These are phyloP conservation scores for Malassezia vespertilionis DNA, from an alignment of 1,284 basidiomycete species.

Conservation along the genomic window DNA sequence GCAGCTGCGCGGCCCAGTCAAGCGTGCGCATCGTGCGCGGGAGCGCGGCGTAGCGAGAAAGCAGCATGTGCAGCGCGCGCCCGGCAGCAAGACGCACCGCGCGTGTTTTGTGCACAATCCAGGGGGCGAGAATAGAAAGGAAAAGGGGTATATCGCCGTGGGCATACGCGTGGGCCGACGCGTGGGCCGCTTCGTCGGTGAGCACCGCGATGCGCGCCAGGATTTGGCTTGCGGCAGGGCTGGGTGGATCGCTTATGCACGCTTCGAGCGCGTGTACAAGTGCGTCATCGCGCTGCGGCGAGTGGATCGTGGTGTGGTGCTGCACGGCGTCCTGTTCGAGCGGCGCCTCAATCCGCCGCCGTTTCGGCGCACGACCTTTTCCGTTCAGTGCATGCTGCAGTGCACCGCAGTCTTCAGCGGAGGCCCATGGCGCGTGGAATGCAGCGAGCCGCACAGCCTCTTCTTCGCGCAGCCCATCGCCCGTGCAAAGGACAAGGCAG, in stretches of 20 bases:
- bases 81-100: slow-evolving; percentile 11
- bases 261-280: too few species aligned
- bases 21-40: not conserved
- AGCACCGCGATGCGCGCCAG: not conserved
- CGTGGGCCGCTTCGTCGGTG: not conserved
- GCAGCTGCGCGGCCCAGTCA: not conserved
- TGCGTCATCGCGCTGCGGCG: too few species aligned
- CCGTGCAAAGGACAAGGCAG: not conserved
- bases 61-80: not conserved
- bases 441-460: not conserved
- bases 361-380: too few species aligned
- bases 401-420: not conserved
- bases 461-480: not conserved
- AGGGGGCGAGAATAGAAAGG: not conserved
- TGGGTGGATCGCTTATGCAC: not conserved
- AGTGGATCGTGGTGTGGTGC: too few species aligned
- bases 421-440: not conserved
- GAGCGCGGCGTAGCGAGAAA: not conserved
- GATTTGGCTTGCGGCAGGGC: not conserved
- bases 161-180: not conserved
- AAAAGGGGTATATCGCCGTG: not conserved
- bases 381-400: not conserved
- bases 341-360: too few species aligned
- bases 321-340: too few species aligned
- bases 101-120: not conserved